Conservation (phyloP, 805 yeast genomes). For the Hanseniaspora vineae region DNA sequence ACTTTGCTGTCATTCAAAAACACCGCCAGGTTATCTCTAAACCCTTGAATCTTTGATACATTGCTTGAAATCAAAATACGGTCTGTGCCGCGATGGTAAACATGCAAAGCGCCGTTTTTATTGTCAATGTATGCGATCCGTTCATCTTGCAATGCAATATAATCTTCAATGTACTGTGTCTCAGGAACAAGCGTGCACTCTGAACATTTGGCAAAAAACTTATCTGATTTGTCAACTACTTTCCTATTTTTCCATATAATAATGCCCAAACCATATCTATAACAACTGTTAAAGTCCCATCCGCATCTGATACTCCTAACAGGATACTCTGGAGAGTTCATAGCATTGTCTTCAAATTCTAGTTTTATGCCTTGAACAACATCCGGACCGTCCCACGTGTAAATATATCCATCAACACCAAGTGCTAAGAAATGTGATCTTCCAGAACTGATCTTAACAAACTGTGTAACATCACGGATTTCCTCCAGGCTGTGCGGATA, state of each 20-base stretch:
- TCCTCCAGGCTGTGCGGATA: conserved; percentile 4
- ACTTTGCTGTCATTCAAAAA: conserved; percentile 32
- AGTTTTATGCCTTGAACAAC: conserved; percentile 33
- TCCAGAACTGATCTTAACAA: conserved; percentile 46
- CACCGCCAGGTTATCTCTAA: conserved; percentile 38
- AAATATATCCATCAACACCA: conserved; percentile 21
- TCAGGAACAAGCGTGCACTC: conserved; percentile 29
- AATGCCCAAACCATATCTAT: conserved; percentile 37
- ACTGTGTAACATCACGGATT: conserved; percentile 17
- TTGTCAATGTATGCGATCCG: conserved; percentile 36
- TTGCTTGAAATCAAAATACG: conserved; percentile 2
- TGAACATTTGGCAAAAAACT: conserved; percentile 26
- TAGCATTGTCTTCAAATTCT: conserved; percentile 23
- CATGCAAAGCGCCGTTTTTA: conserved; percentile 29
- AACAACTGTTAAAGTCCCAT: conserved; percentile 47
- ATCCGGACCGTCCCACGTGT: conserved; percentile 11
- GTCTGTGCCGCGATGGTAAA: conserved; percentile 17
- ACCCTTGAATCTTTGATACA: conserved; percentile 3
- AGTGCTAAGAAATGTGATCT: conserved; percentile 51
- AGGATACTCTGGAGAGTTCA: conserved; percentile 16
- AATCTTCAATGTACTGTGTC: conserved; percentile 36
- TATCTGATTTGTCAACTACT: conserved; percentile 9
- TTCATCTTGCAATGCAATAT: conserved; percentile 35
- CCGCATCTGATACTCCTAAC: conserved; percentile 46
- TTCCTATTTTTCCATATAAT: conserved; percentile 40